Evolutionary conservation across 306 rosid genomes (phyloP), one percentile per base, ranked within the genome.

Genomic region (Acacia melanoxylon): DNA sequence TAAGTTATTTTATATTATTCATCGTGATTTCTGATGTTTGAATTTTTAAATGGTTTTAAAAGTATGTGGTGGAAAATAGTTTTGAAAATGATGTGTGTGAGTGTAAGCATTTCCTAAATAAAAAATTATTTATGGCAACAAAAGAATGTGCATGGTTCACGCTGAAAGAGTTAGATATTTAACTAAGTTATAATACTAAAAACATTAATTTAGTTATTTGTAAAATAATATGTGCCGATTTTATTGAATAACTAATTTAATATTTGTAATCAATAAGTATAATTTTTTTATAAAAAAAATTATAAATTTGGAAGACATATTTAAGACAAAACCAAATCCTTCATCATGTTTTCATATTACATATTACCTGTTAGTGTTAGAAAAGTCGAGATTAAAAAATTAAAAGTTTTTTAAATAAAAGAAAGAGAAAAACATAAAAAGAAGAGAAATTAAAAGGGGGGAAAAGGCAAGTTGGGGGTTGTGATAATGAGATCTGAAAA

Each of bases 401-500:
- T 49, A 46, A 13, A 13, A 9, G 3, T 42, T 42, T 44, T 44
- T 9, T 1, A 56, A 56, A n/a, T 8, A 2, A 20, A 56, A 56
- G 1, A 10, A 62, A 15, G 12, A 16, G 17, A 46, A 37, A 37
- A 37, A 37, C 41, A 37, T 37, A 6, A 37, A 37, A 17, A 14
- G 70, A 31, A 31, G 7, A 31, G 40, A 16, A 33, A 13, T 12
- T 25, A 25, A 27, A 51, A 0, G 2, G 3, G 4, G 0, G 5
- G 0, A 5, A 27, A 65, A 65, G 22, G 11, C 19, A 17, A 31
- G 44, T 31, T 40, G 22, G 24, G 12, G 6, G 40, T 44, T 45
- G 20, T 22, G n/a, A 25, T 61, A 25, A 25, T 29, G 24, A 48
- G 68, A 76, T 40, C 46, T 75, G 84, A 85, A 46, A 59, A 44